Conservation (phyloP, 805 yeast species). For the Cyberlindnera saturnus region DNA sequence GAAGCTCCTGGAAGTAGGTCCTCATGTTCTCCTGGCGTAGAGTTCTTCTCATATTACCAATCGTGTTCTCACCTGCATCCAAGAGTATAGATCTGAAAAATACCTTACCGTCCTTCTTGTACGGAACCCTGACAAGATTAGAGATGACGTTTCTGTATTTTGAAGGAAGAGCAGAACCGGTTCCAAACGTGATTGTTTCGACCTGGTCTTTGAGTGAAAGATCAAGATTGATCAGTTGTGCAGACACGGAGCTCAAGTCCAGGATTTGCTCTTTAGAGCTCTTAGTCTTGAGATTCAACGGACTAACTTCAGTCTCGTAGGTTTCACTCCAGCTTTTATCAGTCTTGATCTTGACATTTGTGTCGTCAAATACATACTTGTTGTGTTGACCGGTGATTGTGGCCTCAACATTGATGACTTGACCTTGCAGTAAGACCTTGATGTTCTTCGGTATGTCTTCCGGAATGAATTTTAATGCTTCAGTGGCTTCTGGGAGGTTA, state of each 20-base stretch:
- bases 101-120: slow-evolving; percentile 15
- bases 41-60: slow-evolving; percentile 63
- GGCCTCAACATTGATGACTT: slow-evolving; percentile 16
- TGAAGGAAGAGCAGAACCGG: slow-evolving; percentile 90
- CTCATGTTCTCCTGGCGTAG: slow-evolving; percentile 41
- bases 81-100: slow-evolving; percentile 47
- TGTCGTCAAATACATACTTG: slow-evolving; percentile 7
- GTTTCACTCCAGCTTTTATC: slow-evolving; percentile 22
- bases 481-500: slow-evolving; percentile 31
- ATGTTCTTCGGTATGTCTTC: slow-evolving; percentile 16
- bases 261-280: slow-evolving; percentile 8
- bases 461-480: slow-evolving; percentile 25
- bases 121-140: slow-evolving; percentile 69
- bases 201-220: slow-evolving; percentile 43
- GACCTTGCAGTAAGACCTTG: slow-evolving; percentile 18
- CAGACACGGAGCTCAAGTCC: slow-evolving; percentile 12
- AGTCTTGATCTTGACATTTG: slow-evolving; percentile 6
- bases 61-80: slow-evolving; percentile 95
- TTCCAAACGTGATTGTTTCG: slow-evolving; percentile 76
- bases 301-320: slow-evolving; percentile 23
- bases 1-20: slow-evolving; percentile 51
- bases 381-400: slow-evolving; percentile 10
- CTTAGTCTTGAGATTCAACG: slow-evolving; percentile 13
- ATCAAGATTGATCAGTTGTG: slow-evolving; percentile 7
- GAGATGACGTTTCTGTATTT: slow-evolving; percentile 80